A percentile compares a stretch with the other conserved stretches of the same genome.
Conservation (phyloP, 345 rosid genomes). For the Gynandropsis gynandra region DNA sequence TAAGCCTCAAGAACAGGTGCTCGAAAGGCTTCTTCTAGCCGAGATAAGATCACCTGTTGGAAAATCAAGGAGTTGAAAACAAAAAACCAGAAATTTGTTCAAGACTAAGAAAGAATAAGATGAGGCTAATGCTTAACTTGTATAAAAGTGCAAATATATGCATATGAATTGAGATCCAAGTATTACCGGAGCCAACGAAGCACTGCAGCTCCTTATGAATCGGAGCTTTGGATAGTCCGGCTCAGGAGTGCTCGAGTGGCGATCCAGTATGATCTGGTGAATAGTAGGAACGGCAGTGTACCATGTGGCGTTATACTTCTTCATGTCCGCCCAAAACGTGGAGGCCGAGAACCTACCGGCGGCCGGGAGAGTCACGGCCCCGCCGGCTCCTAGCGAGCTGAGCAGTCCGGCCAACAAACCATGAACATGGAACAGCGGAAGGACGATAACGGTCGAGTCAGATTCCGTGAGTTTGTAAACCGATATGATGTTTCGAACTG, state of each 20-base stretch:
- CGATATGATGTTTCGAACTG: slow-evolving; percentile 46
- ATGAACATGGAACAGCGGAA: slow-evolving; percentile 84
- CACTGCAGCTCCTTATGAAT: slow-evolving; percentile 84
- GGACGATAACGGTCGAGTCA: slow-evolving; percentile 74
- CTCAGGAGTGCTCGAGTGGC: slow-evolving; percentile 55
- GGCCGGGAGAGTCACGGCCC: slow-evolving; percentile 70
- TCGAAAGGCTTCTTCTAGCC: slow-evolving; percentile 69
- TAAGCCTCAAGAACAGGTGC: slow-evolving; percentile 89
- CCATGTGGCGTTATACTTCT: slow-evolving; percentile 68
- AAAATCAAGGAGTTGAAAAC: slow-evolving; percentile 9
- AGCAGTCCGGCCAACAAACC: slow-evolving; percentile 69
- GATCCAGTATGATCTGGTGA: slow-evolving; percentile 83
- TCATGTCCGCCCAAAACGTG: slow-evolving; percentile 76
- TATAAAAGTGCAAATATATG: background rate
- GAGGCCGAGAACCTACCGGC: slow-evolving; percentile 83
- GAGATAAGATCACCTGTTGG: slow-evolving; percentile 40
- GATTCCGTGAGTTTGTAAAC: slow-evolving; percentile 64
- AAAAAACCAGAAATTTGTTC: background rate
- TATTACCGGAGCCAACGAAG: slow-evolving; percentile 63
- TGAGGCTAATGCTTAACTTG: too few relatives aligned
- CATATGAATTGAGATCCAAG: background rate
- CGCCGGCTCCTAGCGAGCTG: slow-evolving; percentile 69
- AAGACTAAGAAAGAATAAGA: background rate
- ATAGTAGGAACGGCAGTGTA: slow-evolving; percentile 88
- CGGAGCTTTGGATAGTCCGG: slow-evolving; percentile 56